Evolutionary conservation across 2,329 filamentous ascomycete genomes (phyloP).

Genomic region (Ophiostoma triangulosporum): DNA sequence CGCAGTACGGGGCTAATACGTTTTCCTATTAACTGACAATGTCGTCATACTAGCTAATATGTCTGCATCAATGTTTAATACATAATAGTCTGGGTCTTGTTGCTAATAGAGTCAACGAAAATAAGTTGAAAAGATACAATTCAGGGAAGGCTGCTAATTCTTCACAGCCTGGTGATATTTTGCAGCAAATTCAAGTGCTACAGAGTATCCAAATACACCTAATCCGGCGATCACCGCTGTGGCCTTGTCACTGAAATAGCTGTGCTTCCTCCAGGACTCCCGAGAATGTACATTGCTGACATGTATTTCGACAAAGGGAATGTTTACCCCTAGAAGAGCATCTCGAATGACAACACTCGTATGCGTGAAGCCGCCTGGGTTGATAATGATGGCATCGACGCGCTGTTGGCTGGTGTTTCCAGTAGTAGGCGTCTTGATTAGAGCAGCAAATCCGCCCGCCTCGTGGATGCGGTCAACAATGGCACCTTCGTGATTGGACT

Average conservation of each 20-base stretch:
- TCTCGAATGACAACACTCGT: slow-evolving; percentile 66
- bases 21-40: too few species aligned
- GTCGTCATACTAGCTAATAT: too few species aligned
- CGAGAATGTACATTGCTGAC: slow-evolving; percentile 61
- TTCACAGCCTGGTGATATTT: neutral
- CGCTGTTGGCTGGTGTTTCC: neutral
- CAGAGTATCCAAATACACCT: slow-evolving; percentile 47
- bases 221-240: slow-evolving; percentile 59
- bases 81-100: too few species aligned
- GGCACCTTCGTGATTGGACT: slow-evolving; percentile 67
- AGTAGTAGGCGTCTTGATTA: neutral
- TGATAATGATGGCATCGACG: slow-evolving; percentile 58
- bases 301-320: slow-evolving; percentile 70
- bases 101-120: too few species aligned
- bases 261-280: slow-evolving; percentile 55
- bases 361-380: slow-evolving; percentile 63
- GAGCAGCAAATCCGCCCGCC: slow-evolving; percentile 1
- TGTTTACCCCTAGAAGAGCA: slow-evolving; percentile 51
- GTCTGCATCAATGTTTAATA: too few species aligned
- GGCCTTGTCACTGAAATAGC: slow-evolving; percentile 64
- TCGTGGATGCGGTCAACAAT: slow-evolving; percentile 59
- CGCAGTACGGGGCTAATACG: too few species aligned
- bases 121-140: too few species aligned
- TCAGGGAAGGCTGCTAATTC: too few species aligned
- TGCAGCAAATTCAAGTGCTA: slow-evolving; percentile 31